Base-by-base conservation (phyloP, 2,329 filamentous ascomycete genomes). In the Chaetomiaceae sp. region DNA sequence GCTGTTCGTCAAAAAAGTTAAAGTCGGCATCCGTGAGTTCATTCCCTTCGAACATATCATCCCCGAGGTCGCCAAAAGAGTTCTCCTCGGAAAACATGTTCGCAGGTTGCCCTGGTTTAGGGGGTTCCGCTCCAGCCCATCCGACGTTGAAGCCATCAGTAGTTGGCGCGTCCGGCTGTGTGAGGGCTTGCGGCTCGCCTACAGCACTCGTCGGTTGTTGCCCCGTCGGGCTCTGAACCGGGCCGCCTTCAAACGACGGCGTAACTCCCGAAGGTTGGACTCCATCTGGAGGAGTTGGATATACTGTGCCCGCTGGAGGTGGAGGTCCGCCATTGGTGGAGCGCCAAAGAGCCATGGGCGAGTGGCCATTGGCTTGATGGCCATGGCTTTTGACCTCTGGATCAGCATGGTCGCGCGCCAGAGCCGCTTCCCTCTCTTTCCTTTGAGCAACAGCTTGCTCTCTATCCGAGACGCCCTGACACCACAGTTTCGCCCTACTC, bases 11-110 rank as follows among this genome's bases (percentile, higher is more conserved):
- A 56, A 91, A 91, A 63, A 90, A 91, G 60, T 78, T 87, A 61
- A 91, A 91, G 59, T 93, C 87, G 6, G 81, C 86, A 56, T 93
- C 87, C 1, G 84, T 89, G n/a, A 91, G 74, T 54, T 81, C 78
- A 52, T 79, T 76, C n/a, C 81, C 78, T n/a, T 75, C 81, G 64
- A 87, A 88, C 55, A 84, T 77, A 54, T 87, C 83, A 8, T 76
- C 78, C 11, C 81, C 81, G 54, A 86, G 72, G 45, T 86, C 83
- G 17, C 76, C 82, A 58, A 87, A 86, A 5, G 88, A 68, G 56
- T 83, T 73, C 24, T 78, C 77, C 19, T 75, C 75, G 26, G 64
- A 62, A 5, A 73, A 68, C 24, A 68, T 68, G 37, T 62, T 60
- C 17, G 69, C 65, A 6, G 60, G 63, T 7, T 70, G 69, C 38